phyloP scores from a whole-genome alignment of 208 protist genomes.

The Leishmania mexicana region DNA sequence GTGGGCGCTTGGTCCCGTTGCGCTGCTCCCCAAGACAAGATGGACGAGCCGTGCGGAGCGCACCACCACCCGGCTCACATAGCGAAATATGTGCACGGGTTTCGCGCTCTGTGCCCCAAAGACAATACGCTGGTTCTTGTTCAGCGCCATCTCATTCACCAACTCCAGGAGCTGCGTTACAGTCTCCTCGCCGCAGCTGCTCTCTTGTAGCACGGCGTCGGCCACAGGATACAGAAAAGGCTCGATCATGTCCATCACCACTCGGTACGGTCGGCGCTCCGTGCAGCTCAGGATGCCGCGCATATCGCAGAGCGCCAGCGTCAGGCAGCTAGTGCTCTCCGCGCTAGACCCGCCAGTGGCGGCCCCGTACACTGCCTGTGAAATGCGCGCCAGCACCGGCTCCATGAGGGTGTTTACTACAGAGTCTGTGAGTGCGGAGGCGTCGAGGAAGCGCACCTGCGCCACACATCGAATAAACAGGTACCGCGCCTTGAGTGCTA shows the following conservation, averaged over 20 bases:
- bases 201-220: conserved; percentile 23
- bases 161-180: conserved; percentile 36
- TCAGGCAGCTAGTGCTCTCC: conserved; percentile 4
- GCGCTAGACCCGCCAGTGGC: not conserved
- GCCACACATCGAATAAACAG: conserved; percentile 46
- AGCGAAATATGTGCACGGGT: conserved; percentile 34
- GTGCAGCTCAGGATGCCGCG: conserved; percentile 44
- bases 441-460: conserved; percentile 31
- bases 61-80: conserved; percentile 24
- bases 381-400: conserved; percentile 22
- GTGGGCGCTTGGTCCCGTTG: not conserved
- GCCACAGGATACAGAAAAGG: conserved; percentile 27
- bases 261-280: conserved; percentile 33
- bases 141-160: conserved; percentile 39
- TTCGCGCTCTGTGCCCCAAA: conserved; percentile 31
- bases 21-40: conserved; percentile 4
- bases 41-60: conserved; percentile 14
- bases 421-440: conserved; percentile 20
- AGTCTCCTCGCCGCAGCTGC: conserved; percentile 9
- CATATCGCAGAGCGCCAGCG: conserved; percentile 37
- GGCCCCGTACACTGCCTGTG: conserved; percentile 1
- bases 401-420: conserved; percentile 22
- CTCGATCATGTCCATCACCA: conserved; percentile 40
- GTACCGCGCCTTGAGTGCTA: conserved; percentile 26
- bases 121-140: conserved; percentile 47